Conservation (phyloP, 495 filamentous ascomycete species). For the Cryomyces minteri region DNA sequence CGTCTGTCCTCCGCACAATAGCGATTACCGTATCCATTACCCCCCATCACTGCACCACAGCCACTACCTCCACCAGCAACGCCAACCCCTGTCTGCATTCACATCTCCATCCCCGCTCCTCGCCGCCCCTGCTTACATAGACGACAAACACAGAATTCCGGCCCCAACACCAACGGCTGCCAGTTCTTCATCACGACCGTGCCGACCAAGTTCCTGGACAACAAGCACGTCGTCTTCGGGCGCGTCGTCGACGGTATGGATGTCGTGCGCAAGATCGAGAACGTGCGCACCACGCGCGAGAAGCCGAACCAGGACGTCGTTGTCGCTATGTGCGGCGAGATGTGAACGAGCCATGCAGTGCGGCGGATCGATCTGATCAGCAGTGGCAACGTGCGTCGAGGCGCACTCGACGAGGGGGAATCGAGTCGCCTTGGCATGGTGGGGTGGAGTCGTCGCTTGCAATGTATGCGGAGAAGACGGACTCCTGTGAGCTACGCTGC, state of each 20-base stretch:
- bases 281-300: conserved; percentile 64
- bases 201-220: conserved; percentile 72
- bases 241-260: conserved; percentile 83
- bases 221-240: conserved; percentile 92
- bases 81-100: neutral
- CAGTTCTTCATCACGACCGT: conserved; percentile 96
- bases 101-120: neutral
- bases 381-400: no score
- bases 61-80: no score
- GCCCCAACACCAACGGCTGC: conserved; percentile 82
- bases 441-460: no score
- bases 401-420: no score
- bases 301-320: conserved; percentile 73
- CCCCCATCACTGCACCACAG: no score
- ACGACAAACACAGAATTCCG: conserved; percentile 47
- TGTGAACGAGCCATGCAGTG: conserved; percentile 11
- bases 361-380: no score
- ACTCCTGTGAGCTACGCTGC: no score
- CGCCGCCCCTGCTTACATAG: neutral
- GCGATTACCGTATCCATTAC: conserved; percentile 2
- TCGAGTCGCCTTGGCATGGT: no score
- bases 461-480: no score
- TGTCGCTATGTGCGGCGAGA: conserved; percentile 63
- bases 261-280: conserved; percentile 74
- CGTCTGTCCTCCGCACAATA: neutral